phyloP scores from a whole-genome alignment of 768 basidiomycete genomes.

The Kwoniella heveanensis region DNA sequence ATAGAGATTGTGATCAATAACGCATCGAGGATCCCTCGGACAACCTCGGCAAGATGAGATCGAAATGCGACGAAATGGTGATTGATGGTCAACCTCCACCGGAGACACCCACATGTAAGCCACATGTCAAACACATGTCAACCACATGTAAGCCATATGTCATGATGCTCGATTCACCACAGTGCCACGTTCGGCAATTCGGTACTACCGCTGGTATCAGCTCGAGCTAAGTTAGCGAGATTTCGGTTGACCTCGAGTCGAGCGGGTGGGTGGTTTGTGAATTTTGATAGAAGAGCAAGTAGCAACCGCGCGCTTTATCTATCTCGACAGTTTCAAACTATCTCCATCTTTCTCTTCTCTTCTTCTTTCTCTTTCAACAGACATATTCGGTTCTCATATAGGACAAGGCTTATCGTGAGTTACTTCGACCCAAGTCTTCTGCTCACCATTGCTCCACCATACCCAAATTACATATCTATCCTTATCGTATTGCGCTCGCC shows the following conservation, averaged over 20 bases:
- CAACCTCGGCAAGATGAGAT: slow-evolving; percentile 2
- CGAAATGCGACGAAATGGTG: neutral
- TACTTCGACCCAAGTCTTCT: slow-evolving; percentile 3
- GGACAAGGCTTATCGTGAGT: slow-evolving; percentile 13
- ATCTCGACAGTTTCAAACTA: neutral
- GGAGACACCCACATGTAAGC: neutral
- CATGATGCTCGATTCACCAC: too few species aligned
- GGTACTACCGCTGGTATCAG: too few species aligned
- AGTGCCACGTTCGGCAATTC: too few species aligned
- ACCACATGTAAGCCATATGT: too few species aligned
- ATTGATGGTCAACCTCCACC: slow-evolving; percentile 20
- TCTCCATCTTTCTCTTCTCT: slow-evolving; percentile 13
- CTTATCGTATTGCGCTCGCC: neutral
- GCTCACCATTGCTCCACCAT: slow-evolving; percentile 2
- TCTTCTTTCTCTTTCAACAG: slow-evolving; percentile 13
- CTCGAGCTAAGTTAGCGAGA: too few species aligned
- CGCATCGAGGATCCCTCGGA: slow-evolving; percentile 9
- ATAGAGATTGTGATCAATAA: too few species aligned
- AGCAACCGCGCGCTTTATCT: neutral
- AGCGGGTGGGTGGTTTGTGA: too few species aligned
- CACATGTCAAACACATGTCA: too few species aligned
- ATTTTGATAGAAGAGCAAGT: too few species aligned
- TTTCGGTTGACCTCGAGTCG: too few species aligned
- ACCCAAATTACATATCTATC: too few species aligned
- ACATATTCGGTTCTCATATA: neutral